These are phyloP conservation scores for Marchantia polymorpha DNA, from an alignment of 225 moss, liverwort and hornwort genomes.

Conservation along the genomic window DNA sequence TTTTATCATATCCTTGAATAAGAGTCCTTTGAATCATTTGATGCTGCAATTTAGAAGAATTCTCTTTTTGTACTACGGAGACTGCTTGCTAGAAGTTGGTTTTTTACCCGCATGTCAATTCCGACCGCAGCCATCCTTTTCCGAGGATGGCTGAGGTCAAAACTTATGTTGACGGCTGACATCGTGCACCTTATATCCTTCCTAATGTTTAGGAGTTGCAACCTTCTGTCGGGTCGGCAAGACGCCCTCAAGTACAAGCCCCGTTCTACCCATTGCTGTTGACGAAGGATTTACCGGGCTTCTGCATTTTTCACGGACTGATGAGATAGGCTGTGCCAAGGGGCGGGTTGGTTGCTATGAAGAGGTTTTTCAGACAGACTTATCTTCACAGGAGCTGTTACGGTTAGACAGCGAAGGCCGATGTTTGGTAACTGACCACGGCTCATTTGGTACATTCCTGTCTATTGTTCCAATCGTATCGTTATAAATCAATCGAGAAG, in stretches of 20 bases:
- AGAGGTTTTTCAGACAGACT: conserved; percentile 57
- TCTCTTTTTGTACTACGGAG: neutral
- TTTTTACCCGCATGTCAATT: neutral
- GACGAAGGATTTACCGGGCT: conserved; percentile 99
- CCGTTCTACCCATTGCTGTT: conserved; percentile 70
- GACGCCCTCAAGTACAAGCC: conserved; percentile 35
- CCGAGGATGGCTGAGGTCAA: neutral
- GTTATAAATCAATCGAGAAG: neutral
- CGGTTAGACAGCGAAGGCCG: conserved; percentile 93
- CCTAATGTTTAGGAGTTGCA: conserved; percentile 71
- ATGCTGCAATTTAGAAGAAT: too few relatives aligned
- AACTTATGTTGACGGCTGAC: neutral
- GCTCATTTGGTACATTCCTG: conserved; percentile 66
- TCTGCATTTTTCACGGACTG: conserved; percentile 62
- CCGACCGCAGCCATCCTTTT: too few relatives aligned
- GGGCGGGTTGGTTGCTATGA: conserved; percentile 91
- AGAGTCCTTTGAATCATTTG: too few relatives aligned
- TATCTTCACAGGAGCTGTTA: conserved; percentile 72
- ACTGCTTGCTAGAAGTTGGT: neutral
- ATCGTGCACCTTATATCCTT: neutral
- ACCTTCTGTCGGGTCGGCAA: conserved; percentile 74
- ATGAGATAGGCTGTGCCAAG: conserved; percentile 58
- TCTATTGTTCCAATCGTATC: neutral
- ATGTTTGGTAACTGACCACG: conserved; percentile 93
- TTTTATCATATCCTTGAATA: too few relatives aligned